Conservation (phyloP, 768 basidiomycete species). For the Tylopilus subfusipes region DNA sequence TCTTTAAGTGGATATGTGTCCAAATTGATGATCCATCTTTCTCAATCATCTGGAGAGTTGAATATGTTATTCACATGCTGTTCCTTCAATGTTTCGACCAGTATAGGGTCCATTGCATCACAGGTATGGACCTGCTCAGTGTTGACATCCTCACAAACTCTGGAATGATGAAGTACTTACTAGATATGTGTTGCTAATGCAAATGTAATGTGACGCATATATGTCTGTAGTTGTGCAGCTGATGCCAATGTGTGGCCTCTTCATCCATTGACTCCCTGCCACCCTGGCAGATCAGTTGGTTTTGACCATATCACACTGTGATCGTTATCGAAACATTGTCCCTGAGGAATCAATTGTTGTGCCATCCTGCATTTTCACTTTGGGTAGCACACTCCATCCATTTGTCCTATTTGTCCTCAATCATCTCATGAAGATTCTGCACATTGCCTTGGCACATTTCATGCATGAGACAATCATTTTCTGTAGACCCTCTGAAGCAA, state of each 20-base stretch:
- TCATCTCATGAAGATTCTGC: neutral
- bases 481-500: no score
- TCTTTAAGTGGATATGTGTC: neutral
- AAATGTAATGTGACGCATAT: neutral
- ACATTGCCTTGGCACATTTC: neutral
- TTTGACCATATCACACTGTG: neutral
- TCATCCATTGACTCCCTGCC: rapidly evolving
- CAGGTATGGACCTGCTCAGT: neutral
- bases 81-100: neutral
- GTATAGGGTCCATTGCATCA: neutral
- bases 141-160: neutral
- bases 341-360: neutral
- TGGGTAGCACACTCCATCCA: neutral
- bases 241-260: neutral
- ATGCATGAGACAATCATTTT: no score
- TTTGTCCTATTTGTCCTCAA: neutral
- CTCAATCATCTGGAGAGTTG: neutral
- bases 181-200: neutral
- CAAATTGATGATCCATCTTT: neutral
- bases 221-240: neutral
- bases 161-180: neutral
- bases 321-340: neutral
- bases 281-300: neutral
- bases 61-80: neutral
- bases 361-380: neutral